Base-by-base conservation (phyloP, 345 rosid genomes). In the Salix purpurea region DNA sequence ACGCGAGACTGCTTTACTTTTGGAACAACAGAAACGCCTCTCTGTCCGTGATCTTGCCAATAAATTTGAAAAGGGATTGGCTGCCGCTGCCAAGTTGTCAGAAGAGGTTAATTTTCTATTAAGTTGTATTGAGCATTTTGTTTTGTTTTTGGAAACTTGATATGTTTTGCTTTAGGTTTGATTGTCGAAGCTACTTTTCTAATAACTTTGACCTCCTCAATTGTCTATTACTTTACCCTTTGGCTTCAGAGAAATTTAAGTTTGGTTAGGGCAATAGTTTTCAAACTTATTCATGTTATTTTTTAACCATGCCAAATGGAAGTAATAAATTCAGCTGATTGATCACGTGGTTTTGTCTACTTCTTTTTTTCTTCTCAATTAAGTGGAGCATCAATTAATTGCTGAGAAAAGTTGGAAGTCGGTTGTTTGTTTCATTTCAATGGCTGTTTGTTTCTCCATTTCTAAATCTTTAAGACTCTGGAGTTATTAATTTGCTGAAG, bases 41-140 rank as follows among this genome's bases (percentile, higher is more conserved):
- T 94, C 97, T n/a, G 97, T 94, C 74, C 98, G 99, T 73, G 98
- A 92, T 73, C 98, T 96, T 23, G 91, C 99, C 24, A 87, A 84
- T 73, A 96, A 96, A 86, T 96, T 96, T 15, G 99, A 96, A 85
- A 92, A 85, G 86, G 99, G 96, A 2, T 82, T 96, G 88, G 96
- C 96, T 82, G 97, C 95, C 24, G 98, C 98, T 77, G 95, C 98
- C 65, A 96, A 96, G 88, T 78, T 96, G 76, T 93, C 99, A 16
- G 94, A 93, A 81, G 99, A 93, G 96, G 98, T 93, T 46, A 70
- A 81, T 30, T 69, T 74, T 77, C 14, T 72, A 62, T 70, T 60
- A 54, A 70, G 26, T 71, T 68, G 28, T 44, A 18, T 72, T 70
- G 23, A 70, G 9, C 34, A 15, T 30, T 5, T 16, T 50, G 16